Conservation (phyloP, 345 rosid species). For the Eucalyptus viminalis region DNA sequence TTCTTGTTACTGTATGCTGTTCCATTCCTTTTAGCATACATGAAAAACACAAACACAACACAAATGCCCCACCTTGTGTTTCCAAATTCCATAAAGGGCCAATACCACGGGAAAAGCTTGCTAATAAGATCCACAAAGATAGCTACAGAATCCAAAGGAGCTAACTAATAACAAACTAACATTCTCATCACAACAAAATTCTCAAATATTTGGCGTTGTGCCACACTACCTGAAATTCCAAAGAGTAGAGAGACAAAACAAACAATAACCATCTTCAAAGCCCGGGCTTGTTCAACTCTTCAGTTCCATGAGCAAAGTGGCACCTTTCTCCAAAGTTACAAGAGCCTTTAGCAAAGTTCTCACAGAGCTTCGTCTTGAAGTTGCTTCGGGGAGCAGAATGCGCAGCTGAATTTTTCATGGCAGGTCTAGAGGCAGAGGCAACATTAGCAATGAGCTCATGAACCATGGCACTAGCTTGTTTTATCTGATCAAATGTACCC, state of each 20-base stretch:
- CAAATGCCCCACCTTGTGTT: background rate
- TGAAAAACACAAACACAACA: background rate
- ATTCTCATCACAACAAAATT: background rate
- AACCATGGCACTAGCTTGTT: constrained; percentile 94
- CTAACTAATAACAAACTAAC: background rate
- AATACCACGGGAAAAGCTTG: background rate
- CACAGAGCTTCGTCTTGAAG: constrained; percentile 83
- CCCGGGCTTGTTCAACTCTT: constrained; percentile 48
- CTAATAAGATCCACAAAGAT: background rate
- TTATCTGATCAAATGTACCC: constrained; percentile 94
- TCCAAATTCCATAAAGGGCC: background rate
- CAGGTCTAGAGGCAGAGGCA: constrained; percentile 27
- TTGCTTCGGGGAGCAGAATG: constrained; percentile 21
- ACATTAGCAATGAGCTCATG: constrained; percentile 70
- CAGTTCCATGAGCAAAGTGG: constrained; percentile 86
- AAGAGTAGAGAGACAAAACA: background rate
- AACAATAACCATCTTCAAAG: background rate
- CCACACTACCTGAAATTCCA: background rate
- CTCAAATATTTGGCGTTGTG: background rate
- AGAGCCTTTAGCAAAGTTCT: constrained; percentile 56
- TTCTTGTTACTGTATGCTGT: background rate
- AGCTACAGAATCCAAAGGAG: background rate
- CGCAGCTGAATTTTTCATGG: constrained; percentile 8
- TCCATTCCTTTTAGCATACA: background rate
- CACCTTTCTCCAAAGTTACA: constrained; percentile 87